phyloP scores from a whole-genome alignment of 164 flowering plant species.

The Akebia trifoliata region DNA sequence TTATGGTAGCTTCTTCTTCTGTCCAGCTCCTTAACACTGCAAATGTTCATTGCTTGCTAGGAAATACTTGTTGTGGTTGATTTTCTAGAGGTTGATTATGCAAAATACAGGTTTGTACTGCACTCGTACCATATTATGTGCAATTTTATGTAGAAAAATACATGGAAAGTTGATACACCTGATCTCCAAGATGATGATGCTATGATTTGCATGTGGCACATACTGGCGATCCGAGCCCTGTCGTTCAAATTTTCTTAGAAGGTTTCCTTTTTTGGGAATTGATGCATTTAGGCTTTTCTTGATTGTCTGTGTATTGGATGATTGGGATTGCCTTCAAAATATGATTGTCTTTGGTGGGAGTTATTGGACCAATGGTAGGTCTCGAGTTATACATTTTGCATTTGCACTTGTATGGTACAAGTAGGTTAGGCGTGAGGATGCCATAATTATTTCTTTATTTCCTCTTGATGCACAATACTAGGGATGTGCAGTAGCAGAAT shows the following conservation, averaged over 20 bases:
- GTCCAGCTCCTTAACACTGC: constrained; percentile 86
- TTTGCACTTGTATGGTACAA: not conserved
- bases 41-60: constrained; percentile 96
- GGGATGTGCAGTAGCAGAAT: not conserved
- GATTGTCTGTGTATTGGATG: too few species aligned
- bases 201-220: not conserved
- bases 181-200: too few species aligned
- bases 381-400: not conserved
- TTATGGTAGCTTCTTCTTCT: constrained; percentile 15
- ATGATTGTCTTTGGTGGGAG: not conserved
- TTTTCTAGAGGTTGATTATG: constrained; percentile 96
- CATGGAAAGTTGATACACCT: too few species aligned
- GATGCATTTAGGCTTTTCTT: too few species aligned
- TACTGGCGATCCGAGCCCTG: not conserved
- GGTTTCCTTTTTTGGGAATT: too few species aligned
- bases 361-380: not conserved
- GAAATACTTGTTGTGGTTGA: constrained; percentile 95
- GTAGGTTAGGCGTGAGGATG: not conserved
- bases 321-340: too few species aligned
- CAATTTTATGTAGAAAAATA: not conserved
- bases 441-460: not conserved
- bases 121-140: not conserved
- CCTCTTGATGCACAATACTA: too few species aligned
- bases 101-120: constrained; percentile 73
- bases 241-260: not conserved